These are phyloP conservation scores for Suhomyces prunicola DNA, from an alignment of 805 yeast species.

Conservation along the genomic window DNA sequence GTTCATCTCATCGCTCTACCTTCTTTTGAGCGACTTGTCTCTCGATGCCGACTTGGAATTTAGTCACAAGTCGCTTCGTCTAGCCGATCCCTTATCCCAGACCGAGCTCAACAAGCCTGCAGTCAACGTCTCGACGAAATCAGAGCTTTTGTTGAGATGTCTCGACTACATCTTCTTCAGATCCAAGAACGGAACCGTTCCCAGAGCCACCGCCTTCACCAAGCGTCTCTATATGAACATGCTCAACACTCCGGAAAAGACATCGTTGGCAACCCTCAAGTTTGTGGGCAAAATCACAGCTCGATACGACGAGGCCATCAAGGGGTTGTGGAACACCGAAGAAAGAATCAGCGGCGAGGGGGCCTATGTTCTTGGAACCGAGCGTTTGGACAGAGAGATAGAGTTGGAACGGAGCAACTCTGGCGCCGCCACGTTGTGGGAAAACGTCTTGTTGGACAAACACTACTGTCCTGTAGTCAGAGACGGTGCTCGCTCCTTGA, in stretches of 20 bases:
- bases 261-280: constrained; percentile 72
- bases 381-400: constrained; percentile 39
- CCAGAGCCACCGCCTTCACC: constrained; percentile 75
- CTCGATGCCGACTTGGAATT: constrained; percentile 83
- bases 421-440: constrained; percentile 91
- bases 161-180: constrained; percentile 80
- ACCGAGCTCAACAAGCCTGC: constrained; percentile 52
- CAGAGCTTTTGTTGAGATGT: constrained; percentile 75
- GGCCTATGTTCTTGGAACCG: constrained; percentile 53
- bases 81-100: constrained; percentile 67
- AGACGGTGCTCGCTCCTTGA: constrained; percentile 51
- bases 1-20: constrained; percentile 74
- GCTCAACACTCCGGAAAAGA: constrained; percentile 83
- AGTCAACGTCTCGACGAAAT: constrained; percentile 84
- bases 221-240: constrained; percentile 69
- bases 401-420: constrained; percentile 76
- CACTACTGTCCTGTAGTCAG: constrained; percentile 85
- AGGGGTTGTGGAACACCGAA: constrained; percentile 80
- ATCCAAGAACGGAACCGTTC: constrained; percentile 61
- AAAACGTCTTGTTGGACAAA: constrained; percentile 67
- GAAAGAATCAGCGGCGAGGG: constrained; percentile 84
- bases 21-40: constrained; percentile 62
- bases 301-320: constrained; percentile 63
- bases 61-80: constrained; percentile 73
- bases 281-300: constrained; percentile 73